These are phyloP conservation scores for Nemania serpens DNA, from an alignment of 2,329 filamentous ascomycete genomes.

Conservation along the genomic window DNA sequence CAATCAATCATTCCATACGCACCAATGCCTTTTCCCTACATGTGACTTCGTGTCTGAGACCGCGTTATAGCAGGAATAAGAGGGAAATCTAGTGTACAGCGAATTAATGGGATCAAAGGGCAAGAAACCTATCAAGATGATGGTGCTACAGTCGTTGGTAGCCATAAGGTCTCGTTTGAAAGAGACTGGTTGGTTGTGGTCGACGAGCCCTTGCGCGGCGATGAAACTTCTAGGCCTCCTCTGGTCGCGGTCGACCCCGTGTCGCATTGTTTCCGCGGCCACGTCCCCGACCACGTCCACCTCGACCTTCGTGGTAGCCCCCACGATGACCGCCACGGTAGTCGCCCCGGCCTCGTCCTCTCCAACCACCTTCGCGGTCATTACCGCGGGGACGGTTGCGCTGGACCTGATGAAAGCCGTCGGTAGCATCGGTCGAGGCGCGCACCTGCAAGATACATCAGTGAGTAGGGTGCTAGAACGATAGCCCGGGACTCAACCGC, in stretches of 20 bases:
- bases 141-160: conserved; percentile 20
- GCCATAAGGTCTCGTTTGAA: conserved; percentile 17
- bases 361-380: conserved; percentile 37
- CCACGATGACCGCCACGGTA: conserved; percentile 38
- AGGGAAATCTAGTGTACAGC: conserved; percentile 30
- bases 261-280: conserved; percentile 33
- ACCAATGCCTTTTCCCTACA: conserved; percentile 24
- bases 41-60: conserved; percentile 22
- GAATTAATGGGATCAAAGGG: conserved; percentile 18
- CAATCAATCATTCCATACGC: conserved; percentile 26
- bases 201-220: conserved; percentile 28
- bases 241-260: conserved; percentile 37
- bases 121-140: conserved; percentile 12
- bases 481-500: background rate
- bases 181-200: conserved; percentile 24
- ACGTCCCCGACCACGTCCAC: conserved; percentile 40
- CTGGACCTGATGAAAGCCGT: conserved; percentile 43
- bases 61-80: conserved; percentile 17
- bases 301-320: conserved; percentile 37
- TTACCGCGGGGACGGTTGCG: conserved; percentile 41
- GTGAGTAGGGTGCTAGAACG: conserved; percentile 9
- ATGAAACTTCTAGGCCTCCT: conserved; percentile 40
- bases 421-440: conserved; percentile 35
- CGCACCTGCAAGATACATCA: conserved; percentile 30
- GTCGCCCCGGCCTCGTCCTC: conserved; percentile 40